Conservation (phyloP, 164 flowering plant genomes). For the Vitis rotundifolia region DNA sequence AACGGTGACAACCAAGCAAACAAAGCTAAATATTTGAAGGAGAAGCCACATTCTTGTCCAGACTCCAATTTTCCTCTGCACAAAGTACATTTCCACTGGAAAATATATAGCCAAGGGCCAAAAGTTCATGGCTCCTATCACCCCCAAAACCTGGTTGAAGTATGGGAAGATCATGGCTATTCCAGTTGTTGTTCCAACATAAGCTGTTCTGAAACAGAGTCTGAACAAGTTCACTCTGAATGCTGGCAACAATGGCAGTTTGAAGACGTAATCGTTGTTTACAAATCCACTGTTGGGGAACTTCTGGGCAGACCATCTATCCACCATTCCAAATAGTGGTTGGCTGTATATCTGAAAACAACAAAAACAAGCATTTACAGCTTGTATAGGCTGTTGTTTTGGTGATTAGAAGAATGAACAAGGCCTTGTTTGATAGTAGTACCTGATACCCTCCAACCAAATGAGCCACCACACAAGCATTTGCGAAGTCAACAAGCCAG, state of each 20-base stretch:
- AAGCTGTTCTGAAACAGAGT: slow-evolving; percentile 50
- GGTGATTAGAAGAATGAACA: not conserved
- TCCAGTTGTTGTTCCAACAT: slow-evolving; percentile 46
- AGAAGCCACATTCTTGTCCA: slow-evolving; percentile 59
- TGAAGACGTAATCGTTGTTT: slow-evolving; percentile 22
- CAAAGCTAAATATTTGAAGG: slow-evolving; percentile 35
- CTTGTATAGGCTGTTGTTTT: not conserved
- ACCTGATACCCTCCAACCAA: slow-evolving; percentile 81
- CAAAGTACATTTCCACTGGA: slow-evolving; percentile 70
- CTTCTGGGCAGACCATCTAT: slow-evolving; percentile 34
- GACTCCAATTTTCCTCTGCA: slow-evolving; percentile 39
- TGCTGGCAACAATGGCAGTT: slow-evolving; percentile 37
- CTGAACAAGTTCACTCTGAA: slow-evolving; percentile 38
- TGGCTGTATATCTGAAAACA: slow-evolving; percentile 54
- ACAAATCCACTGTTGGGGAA: slow-evolving; percentile 44
- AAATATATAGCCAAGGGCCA: slow-evolving; percentile 74
- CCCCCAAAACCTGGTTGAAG: slow-evolving; percentile 67
- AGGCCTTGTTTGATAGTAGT: not conserved
- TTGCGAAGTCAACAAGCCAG: slow-evolving; percentile 63
- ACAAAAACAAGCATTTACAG: not conserved
- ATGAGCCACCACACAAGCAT: slow-evolving; percentile 59
- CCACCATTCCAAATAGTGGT: slow-evolving; percentile 53
- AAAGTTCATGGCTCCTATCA: slow-evolving; percentile 53
- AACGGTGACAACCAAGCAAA: slow-evolving; percentile 35
- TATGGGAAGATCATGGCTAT: slow-evolving; percentile 63